A percentile compares a stretch with the other conserved stretches of the same genome.
Conservation (phyloP, 345 rosid genomes). For the Bretschneidera sinensis region DNA sequence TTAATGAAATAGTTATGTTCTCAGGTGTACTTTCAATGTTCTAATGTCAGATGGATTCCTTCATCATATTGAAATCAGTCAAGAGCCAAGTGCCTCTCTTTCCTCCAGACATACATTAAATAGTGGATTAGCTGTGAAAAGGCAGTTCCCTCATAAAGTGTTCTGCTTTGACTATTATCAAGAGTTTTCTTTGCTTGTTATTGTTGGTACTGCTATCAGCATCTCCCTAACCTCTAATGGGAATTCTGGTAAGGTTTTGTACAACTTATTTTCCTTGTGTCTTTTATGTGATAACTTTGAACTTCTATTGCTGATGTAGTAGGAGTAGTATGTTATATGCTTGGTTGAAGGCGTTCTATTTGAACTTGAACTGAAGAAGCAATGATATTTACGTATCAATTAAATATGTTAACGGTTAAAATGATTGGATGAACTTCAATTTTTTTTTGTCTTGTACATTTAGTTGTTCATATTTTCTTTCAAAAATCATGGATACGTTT, state of each 20-base stretch:
- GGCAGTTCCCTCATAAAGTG: conserved; percentile 58
- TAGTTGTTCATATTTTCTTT: background rate
- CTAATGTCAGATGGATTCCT: conserved; percentile 71
- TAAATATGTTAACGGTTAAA: background rate
- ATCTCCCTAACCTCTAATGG: conserved; percentile 30
- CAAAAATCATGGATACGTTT: no score
- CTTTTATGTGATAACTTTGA: background rate
- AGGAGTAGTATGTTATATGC: background rate
- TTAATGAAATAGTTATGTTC: no score
- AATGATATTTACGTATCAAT: background rate
- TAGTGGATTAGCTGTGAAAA: conserved; percentile 32
- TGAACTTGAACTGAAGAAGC: conserved; percentile 1
- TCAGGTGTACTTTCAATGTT: conserved; percentile 68
- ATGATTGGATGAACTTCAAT: conserved; percentile 2
- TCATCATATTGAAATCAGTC: conserved; percentile 63
- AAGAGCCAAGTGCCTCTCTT: conserved; percentile 58
- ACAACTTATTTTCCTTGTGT: conserved; percentile 14
- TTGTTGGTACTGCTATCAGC: conserved; percentile 48
- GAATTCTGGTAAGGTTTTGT: conserved; percentile 54
- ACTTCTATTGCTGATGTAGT: background rate
- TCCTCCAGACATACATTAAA: conserved; percentile 35
- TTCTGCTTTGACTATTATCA: conserved; percentile 73
- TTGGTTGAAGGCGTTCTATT: background rate
- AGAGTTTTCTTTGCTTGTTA: conserved; percentile 51
- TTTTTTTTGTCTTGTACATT: background rate